These are phyloP conservation scores for Tarenaya hassleriana DNA, from an alignment of 345 rosid genomes.

Conservation along the genomic window DNA sequence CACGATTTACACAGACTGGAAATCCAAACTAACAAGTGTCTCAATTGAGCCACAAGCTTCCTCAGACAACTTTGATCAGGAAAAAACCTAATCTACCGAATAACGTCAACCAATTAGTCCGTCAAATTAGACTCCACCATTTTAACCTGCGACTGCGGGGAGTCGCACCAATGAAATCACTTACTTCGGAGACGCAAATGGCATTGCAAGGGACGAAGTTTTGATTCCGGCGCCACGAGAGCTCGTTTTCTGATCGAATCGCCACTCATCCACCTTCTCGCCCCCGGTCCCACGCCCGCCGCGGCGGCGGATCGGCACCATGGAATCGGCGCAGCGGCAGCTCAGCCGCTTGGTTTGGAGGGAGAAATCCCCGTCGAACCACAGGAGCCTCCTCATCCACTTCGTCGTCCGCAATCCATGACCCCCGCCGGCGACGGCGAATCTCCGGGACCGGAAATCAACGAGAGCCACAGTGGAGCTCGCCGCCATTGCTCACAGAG, in stretches of 20 bases:
- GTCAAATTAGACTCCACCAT: neutral
- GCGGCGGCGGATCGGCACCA: constrained; percentile 44
- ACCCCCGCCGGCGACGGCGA: constrained; percentile 6
- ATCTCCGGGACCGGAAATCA: constrained; percentile 40
- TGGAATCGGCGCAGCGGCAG: constrained; percentile 58
- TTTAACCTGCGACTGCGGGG: neutral
- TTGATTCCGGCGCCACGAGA: constrained; percentile 47
- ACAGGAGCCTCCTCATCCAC: constrained; percentile 33
- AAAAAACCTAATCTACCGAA: neutral
- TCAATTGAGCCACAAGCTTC: neutral
- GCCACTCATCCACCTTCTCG: constrained; percentile 56
- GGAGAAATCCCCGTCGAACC: constrained; percentile 20
- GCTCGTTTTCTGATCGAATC: constrained; percentile 43
- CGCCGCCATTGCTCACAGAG: constrained; percentile 53
- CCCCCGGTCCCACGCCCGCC: constrained; percentile 26
- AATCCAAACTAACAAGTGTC: neutral
- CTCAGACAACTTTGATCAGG: neutral
- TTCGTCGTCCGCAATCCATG: constrained; percentile 27
- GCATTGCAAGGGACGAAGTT: constrained; percentile 52
- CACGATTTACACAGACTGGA: neutral
- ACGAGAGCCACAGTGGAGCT: constrained; percentile 53
- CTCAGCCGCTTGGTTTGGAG: constrained; percentile 27
- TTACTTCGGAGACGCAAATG: constrained; percentile 77
- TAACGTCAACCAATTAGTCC: neutral
- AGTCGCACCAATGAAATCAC: constrained; percentile 4